Evolutionary conservation across 768 basidiomycete species (phyloP).

Genomic region (Clitopilus hobsonii): DNA sequence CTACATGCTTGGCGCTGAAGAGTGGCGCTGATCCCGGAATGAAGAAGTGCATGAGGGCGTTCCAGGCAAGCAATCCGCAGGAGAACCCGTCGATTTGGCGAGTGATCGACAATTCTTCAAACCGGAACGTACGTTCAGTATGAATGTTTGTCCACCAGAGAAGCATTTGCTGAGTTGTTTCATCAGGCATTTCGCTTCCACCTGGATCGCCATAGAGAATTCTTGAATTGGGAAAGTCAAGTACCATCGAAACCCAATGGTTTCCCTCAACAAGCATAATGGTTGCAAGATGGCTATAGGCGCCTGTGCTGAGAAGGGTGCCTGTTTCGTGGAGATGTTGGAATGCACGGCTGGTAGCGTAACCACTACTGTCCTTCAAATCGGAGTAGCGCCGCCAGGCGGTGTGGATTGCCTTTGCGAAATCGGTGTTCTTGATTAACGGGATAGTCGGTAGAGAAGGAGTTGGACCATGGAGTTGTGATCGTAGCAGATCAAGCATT

Average conservation of each 20-base stretch:
- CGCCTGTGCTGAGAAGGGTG: not conserved
- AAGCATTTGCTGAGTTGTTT: conserved; percentile 4
- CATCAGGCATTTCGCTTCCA: conserved; percentile 5
- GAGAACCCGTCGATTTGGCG: conserved; percentile 11
- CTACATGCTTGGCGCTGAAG: not conserved
- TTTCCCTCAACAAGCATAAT: not conserved
- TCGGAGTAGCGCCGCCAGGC: not conserved
- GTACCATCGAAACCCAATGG: not conserved
- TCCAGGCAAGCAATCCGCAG: conserved; percentile 17
- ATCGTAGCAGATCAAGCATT: conserved; percentile 13
- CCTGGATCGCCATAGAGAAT: not conserved
- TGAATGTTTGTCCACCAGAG: conserved; percentile 15
- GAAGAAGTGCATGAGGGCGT: conserved; percentile 10
- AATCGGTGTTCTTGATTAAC: conserved; percentile 2
- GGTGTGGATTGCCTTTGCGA: conserved; percentile 2
- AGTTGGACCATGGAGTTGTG: conserved; percentile 5
- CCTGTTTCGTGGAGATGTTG: not conserved
- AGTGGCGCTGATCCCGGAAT: not conserved
- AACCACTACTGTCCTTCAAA: not conserved
- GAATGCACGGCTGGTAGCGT: conserved; percentile 10
- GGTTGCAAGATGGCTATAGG: not conserved
- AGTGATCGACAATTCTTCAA: conserved; percentile 10
- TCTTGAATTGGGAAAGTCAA: not conserved
- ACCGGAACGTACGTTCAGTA: conserved; percentile 6
- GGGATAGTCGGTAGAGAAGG: not conserved